Percentiles rank a stretch among this genome's conserved stretches.
Evolutionary conservation across 2,329 filamentous ascomycete species (phyloP).

Genomic region (Aspergillus nomiae): DNA sequence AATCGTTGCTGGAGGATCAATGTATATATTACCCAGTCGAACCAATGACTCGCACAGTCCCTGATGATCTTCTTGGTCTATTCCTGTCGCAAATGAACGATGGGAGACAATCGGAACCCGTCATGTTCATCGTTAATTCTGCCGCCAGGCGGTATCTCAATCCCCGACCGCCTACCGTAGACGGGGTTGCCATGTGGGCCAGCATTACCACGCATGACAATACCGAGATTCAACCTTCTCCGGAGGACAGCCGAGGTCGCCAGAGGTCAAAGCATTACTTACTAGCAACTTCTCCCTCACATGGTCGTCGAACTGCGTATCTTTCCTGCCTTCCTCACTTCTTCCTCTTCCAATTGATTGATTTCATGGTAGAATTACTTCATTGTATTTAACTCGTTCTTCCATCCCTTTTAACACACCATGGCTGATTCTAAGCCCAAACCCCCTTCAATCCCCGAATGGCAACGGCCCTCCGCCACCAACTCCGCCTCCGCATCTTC

Average conservation of each 20-base stretch:
- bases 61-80: neutral
- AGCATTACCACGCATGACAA: conserved; percentile 1
- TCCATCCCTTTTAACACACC: neutral
- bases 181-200: neutral
- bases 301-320: neutral
- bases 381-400: neutral
- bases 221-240: neutral
- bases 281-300: neutral
- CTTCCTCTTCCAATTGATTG: conserved; percentile 7
- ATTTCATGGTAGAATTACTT: neutral
- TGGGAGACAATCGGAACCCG: neutral
- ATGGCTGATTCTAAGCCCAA: conserved; percentile 41
- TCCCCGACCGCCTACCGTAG: neutral
- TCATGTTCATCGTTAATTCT: neutral
- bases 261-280: no score
- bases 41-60: neutral
- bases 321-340: neutral
- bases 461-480: conserved; percentile 41
- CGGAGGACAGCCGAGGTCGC: neutral
- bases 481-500: conserved; percentile 22
- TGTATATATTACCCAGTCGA: neutral
- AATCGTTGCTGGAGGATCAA: neutral
- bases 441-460: conserved; percentile 39
- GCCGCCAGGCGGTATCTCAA: neutral
- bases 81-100: neutral